These are phyloP conservation scores for Linaria vulgaris DNA, from an alignment of 257 asterid genomes.

Conservation along the genomic window DNA sequence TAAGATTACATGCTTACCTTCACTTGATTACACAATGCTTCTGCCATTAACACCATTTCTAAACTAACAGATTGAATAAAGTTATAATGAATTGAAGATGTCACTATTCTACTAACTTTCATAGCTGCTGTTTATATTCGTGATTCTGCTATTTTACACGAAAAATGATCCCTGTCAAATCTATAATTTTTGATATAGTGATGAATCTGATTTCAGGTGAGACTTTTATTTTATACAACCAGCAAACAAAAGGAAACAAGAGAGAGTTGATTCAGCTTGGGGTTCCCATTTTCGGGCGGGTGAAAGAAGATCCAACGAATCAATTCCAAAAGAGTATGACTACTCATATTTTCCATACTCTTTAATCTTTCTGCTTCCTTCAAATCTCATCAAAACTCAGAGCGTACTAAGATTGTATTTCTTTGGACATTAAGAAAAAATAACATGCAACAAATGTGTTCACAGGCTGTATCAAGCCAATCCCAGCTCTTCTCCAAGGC, in stretches of 20 bases:
- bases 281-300: slow-evolving; percentile 64
- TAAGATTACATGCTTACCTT: too few relatives aligned
- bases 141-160: not conserved
- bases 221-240: slow-evolving; percentile 74
- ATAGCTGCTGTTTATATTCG: too few relatives aligned
- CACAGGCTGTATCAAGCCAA: slow-evolving; percentile 63
- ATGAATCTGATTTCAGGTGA: slow-evolving; percentile 50
- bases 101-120: too few relatives aligned
- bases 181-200: not conserved
- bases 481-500: slow-evolving; percentile 61
- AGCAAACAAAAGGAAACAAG: slow-evolving; percentile 69
- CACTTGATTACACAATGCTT: too few relatives aligned
- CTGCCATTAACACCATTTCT: too few relatives aligned
- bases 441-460: slow-evolving; percentile 5
- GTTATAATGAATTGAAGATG: too few relatives aligned
- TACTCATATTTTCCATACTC: not conserved
- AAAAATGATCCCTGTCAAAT: not conserved
- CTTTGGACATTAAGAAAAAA: not conserved
- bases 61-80: too few relatives aligned
- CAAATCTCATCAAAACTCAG: not conserved
- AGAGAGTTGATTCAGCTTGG: slow-evolving; percentile 84
- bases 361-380: not conserved
- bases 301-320: slow-evolving; percentile 44
- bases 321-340: slow-evolving; percentile 45
- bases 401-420: not conserved